A percentile compares a stretch with the other conserved stretches of the same genome.
These are phyloP conservation scores for Lachnellula subtilissima DNA, from an alignment of 2,329 filamentous ascomycete genomes.

Conservation along the genomic window DNA sequence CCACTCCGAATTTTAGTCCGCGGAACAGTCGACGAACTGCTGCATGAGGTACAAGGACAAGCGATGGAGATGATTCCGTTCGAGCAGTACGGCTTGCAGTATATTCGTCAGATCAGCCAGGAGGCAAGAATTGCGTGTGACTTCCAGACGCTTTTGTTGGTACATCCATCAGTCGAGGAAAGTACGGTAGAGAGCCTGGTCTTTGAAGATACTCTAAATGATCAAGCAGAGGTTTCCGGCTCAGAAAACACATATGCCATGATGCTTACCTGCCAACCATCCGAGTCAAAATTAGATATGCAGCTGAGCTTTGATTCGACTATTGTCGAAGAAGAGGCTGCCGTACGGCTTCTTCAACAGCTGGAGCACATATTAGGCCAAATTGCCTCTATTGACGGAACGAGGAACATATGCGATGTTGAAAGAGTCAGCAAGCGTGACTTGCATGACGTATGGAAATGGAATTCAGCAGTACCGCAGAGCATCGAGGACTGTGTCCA, in stretches of 20 bases:
- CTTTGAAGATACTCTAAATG: too few species aligned
- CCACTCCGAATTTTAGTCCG: slow-evolving; percentile 34
- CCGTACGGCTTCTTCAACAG: too few species aligned
- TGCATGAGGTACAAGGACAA: slow-evolving; percentile 41
- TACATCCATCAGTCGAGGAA: slow-evolving; percentile 8
- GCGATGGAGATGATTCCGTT: slow-evolving; percentile 41
- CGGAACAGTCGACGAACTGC: slow-evolving; percentile 33
- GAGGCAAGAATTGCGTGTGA: slow-evolving; percentile 3
- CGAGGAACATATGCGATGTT: not conserved
- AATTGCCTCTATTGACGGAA: not conserved
- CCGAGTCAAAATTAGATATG: too few species aligned
- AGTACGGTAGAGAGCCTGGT: too few species aligned
- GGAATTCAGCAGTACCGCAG: not conserved
- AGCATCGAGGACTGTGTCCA: not conserved
- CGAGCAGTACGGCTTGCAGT: slow-evolving; percentile 11
- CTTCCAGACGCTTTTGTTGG: slow-evolving; percentile 15
- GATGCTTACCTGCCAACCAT: too few species aligned
- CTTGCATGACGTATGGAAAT: not conserved
- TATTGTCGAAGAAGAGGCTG: too few species aligned
- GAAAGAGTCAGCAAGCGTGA: not conserved
- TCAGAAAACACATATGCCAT: too few species aligned
- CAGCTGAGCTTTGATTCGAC: too few species aligned
- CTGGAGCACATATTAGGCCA: not conserved
- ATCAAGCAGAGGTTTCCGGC: too few species aligned
- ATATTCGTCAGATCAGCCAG: slow-evolving; percentile 5